Evolutionary conservation across 768 basidiomycete genomes (phyloP).

Genomic region (Hericium coralloides): DNA sequence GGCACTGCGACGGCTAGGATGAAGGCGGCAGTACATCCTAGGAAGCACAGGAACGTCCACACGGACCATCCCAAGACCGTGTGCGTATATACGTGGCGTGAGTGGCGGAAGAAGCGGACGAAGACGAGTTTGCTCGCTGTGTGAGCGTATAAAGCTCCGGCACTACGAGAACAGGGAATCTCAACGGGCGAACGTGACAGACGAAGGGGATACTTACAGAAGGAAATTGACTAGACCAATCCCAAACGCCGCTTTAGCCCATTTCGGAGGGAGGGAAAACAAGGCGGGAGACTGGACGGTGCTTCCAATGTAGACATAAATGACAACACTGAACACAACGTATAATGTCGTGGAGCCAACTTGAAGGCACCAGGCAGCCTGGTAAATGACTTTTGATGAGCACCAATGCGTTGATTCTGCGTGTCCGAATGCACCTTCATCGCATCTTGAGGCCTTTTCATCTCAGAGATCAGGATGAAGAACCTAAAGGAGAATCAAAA

Average conservation of each 20-base stretch:
- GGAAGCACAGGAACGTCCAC: slow-evolving; percentile 37
- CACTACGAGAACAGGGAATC: slow-evolving; percentile 17
- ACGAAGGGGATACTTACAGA: slow-evolving; percentile 24
- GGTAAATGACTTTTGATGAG: neutral
- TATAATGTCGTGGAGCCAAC: slow-evolving; percentile 45
- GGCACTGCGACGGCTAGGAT: slow-evolving; percentile 42
- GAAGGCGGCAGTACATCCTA: slow-evolving; percentile 32
- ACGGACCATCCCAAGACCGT: slow-evolving; percentile 40
- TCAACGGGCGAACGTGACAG: neutral
- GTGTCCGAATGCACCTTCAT: slow-evolving; percentile 34
- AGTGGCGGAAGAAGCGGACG: slow-evolving; percentile 40
- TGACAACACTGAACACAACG: slow-evolving; percentile 28
- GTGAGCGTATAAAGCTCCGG: slow-evolving; percentile 39
- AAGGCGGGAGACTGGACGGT: slow-evolving; percentile 37
- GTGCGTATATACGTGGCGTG: slow-evolving; percentile 40
- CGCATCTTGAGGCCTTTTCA: slow-evolving; percentile 40
- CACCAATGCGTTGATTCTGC: neutral
- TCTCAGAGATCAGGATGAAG: slow-evolving; percentile 51
- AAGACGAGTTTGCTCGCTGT: slow-evolving; percentile 47
- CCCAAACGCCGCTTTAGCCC: slow-evolving; percentile 42
- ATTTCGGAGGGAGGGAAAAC: slow-evolving; percentile 37
- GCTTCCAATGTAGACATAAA: slow-evolving; percentile 40
- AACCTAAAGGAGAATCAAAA: slow-evolving; percentile 29
- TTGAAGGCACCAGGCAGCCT: slow-evolving; percentile 49
- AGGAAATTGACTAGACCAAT: slow-evolving; percentile 44